A percentile compares a stretch with the other conserved stretches of the same genome.
phyloP scores from a whole-genome alignment of 176 grass and related monocot genomes.

The Panicum miliaceum region DNA sequence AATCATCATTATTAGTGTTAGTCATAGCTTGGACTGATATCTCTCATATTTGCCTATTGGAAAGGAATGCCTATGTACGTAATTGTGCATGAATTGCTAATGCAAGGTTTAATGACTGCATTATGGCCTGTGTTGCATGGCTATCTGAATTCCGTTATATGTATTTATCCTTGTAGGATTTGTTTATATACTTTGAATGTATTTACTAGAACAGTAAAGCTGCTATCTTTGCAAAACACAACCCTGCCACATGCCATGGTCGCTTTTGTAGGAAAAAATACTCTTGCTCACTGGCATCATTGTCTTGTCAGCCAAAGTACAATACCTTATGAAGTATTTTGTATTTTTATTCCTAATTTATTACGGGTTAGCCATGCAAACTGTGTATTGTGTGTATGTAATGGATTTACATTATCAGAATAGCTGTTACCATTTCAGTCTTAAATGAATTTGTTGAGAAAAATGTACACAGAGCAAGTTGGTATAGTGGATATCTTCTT shows the following conservation, averaged over 20 bases:
- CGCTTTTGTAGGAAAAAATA: neutral
- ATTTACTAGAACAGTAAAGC: neutral
- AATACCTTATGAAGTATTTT: conserved; percentile 1
- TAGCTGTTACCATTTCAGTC: neutral
- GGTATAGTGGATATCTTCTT: neutral
- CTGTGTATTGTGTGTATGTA: neutral
- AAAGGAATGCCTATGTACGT: conserved; percentile 1
- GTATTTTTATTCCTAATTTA: neutral
- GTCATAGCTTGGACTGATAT: conserved; percentile 11
- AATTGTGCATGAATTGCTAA: neutral
- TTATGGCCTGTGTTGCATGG: neutral
- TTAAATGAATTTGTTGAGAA: neutral
- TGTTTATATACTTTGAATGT: neutral
- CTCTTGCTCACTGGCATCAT: neutral
- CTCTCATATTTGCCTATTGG: conserved; percentile 30
- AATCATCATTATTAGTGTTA: neutral
- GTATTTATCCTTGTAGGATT: conserved; percentile 5
- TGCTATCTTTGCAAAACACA: conserved; percentile 11
- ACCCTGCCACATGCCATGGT: neutral
- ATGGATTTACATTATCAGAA: neutral
- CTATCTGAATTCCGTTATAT: conserved; percentile 20
- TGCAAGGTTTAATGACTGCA: neutral
- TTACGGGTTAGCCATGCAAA: neutral
- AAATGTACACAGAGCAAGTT: neutral
- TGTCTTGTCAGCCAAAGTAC: neutral